Evolutionary conservation across 306 rosid genomes (phyloP).

Genomic region (Cucurbita pepo): DNA sequence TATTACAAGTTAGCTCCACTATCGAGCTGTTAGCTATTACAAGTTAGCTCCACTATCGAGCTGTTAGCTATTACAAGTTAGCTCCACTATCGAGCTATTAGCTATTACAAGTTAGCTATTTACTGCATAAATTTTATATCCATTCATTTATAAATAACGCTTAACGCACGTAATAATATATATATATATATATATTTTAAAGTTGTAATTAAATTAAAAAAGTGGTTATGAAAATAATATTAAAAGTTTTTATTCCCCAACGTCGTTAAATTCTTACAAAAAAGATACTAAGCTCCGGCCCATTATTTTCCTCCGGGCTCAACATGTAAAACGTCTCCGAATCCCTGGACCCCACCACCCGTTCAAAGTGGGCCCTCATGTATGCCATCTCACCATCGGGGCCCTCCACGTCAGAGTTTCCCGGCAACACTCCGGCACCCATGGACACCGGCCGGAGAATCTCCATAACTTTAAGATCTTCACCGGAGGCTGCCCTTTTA

Average conservation of each 20-base stretch:
- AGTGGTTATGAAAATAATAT: no score
- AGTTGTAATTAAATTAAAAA: no score
- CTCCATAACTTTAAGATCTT: slow-evolving; percentile 60
- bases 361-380: slow-evolving; percentile 58
- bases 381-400: slow-evolving; percentile 43
- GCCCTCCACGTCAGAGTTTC: slow-evolving; percentile 22
- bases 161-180: no score
- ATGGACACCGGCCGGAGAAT: slow-evolving; percentile 45
- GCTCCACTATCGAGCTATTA: no score
- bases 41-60: no score
- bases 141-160: no score
- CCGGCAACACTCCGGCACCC: slow-evolving; percentile 78
- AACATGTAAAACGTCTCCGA: slow-evolving; percentile 70
- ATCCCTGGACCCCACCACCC: slow-evolving; percentile 52
- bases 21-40: no score
- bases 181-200: no score
- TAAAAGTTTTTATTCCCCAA: not conserved
- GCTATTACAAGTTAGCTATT: no score
- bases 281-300: slow-evolving; percentile 70
- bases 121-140: no score
- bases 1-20: no score
- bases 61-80: no score
- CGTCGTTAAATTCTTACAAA: slow-evolving; percentile 39
- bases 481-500: slow-evolving; percentile 47
- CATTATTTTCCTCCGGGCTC: slow-evolving; percentile 56